Percentiles rank a stretch among this genome's conserved stretches.
Evolutionary conservation across 805 yeast species (phyloP).

Genomic region (Pichia californica): DNA sequence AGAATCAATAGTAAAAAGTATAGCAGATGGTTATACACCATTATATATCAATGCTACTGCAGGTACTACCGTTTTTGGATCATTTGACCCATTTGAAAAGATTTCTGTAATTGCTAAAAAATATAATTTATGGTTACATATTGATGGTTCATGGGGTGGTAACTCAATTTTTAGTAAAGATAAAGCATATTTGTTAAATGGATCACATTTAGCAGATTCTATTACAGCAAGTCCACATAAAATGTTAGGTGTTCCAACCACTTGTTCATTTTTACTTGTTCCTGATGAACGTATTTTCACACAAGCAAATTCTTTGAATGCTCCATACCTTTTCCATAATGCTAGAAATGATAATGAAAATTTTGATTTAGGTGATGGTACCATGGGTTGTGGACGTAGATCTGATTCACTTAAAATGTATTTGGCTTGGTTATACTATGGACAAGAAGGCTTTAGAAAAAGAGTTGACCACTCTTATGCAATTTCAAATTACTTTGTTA

Average conservation of each 20-base stretch:
- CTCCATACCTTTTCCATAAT: constrained; percentile 76
- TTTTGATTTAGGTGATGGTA: constrained; percentile 79
- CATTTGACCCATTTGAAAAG: constrained; percentile 61
- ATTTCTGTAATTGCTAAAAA: constrained; percentile 49
- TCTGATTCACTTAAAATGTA: constrained; percentile 76
- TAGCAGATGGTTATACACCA: constrained; percentile 56
- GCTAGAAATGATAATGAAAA: constrained; percentile 43
- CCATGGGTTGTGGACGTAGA: constrained; percentile 89
- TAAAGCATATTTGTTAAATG: constrained; percentile 43
- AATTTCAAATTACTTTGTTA: constrained; percentile 57
- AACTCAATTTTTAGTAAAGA: constrained; percentile 60
- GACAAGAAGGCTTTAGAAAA: constrained; percentile 53
- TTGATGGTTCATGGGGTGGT: constrained; percentile 92
- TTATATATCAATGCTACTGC: constrained; percentile 78
- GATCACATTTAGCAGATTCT: constrained; percentile 63
- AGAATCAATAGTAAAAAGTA: constrained; percentile 35
- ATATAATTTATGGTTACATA: constrained; percentile 67
- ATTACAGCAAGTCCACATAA: constrained; percentile 82
- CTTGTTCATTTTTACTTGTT: constrained; percentile 65
- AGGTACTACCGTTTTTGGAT: constrained; percentile 84
- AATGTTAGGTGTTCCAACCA: constrained; percentile 80
- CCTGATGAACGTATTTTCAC: constrained; percentile 65
- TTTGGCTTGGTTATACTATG: constrained; percentile 77
- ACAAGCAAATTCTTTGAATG: constrained; percentile 66
- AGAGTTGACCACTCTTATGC: constrained; percentile 70